Conservation (phyloP, 2,329 filamentous ascomycete species). For the Penicillium psychrosexuale region DNA sequence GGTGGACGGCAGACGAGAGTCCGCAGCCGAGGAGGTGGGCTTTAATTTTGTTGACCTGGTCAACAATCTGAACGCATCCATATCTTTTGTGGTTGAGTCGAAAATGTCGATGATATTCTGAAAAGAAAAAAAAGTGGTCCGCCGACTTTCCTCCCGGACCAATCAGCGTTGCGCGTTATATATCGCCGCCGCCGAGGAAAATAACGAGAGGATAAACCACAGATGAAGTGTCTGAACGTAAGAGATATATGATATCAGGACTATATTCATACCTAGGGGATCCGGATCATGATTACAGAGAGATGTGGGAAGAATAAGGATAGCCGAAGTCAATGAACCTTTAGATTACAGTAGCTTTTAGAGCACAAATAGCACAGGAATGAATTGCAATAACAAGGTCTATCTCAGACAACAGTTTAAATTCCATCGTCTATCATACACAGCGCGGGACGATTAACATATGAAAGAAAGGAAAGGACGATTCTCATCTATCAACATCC, state of each 20-base stretch:
- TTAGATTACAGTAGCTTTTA: background rate
- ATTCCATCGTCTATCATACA: conserved; percentile 51
- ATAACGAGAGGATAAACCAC: background rate
- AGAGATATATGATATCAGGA: background rate
- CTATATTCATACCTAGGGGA: background rate
- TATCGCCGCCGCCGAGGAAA: background rate
- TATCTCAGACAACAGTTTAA: conserved; percentile 43
- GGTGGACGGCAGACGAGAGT: conserved; percentile 39
- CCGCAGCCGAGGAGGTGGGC: conserved; percentile 26
- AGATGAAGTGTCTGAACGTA: background rate
- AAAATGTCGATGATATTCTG: conserved; percentile 17
- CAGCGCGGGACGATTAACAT: conserved; percentile 30
- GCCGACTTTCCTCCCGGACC: conserved; percentile 28
- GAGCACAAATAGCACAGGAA: conserved; percentile 10
- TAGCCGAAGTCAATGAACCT: background rate
- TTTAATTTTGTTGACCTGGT: conserved; percentile 46
- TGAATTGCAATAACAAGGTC: conserved; percentile 20
- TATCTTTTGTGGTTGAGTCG: conserved; percentile 23
- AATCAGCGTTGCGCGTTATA: conserved; percentile 27
- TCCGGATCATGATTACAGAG: background rate
- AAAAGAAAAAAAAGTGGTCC: conserved; percentile 28
- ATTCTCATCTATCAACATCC: conserved; percentile 22
- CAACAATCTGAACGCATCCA: conserved; percentile 48
- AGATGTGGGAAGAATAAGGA: background rate
- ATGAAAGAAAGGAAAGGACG: conserved; percentile 32